Percentiles rank a stretch among this genome's conserved stretches.
Evolutionary conservation across 352 stramenopile genomes (phyloP).

Genomic region (Phytophthora brassicae): DNA sequence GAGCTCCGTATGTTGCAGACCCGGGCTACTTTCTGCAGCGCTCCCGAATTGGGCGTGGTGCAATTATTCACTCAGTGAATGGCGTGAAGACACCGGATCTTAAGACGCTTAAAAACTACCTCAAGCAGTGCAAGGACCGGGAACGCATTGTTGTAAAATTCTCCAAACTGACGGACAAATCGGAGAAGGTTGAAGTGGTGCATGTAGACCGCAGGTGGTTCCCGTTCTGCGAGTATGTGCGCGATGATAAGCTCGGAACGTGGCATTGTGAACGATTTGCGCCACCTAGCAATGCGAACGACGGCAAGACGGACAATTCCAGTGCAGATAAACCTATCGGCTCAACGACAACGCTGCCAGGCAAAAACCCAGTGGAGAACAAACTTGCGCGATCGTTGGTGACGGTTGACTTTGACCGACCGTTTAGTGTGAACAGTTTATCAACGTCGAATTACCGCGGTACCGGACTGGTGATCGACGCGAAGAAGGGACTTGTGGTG

Average conservation of each 20-base stretch:
- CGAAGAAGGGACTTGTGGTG: slow-evolving; percentile 84
- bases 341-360: slow-evolving; percentile 78
- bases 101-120: slow-evolving; percentile 80
- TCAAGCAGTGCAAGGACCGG: slow-evolving; percentile 74
- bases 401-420: slow-evolving; percentile 83
- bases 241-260: slow-evolving; percentile 74
- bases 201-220: slow-evolving; percentile 93
- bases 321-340: slow-evolving; percentile 41
- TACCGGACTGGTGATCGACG: slow-evolving; percentile 89
- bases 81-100: slow-evolving; percentile 82
- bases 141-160: slow-evolving; percentile 87
- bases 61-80: slow-evolving; percentile 89
- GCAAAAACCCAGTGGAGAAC: slow-evolving; percentile 83
- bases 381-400: slow-evolving; percentile 83
- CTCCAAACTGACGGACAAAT: slow-evolving; percentile 71
- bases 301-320: slow-evolving; percentile 10
- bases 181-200: slow-evolving; percentile 83
- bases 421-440: slow-evolving; percentile 85
- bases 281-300: slow-evolving; percentile 3
- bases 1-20: slow-evolving; percentile 82
- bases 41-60: slow-evolving; percentile 77
- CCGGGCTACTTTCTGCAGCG: slow-evolving; percentile 90
- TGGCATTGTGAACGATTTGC: slow-evolving; percentile 81
- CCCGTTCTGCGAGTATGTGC: slow-evolving; percentile 80
- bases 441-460: slow-evolving; percentile 86